Percentiles rank a stretch among this genome's conserved stretches.
Conservation (phyloP, 306 rosid genomes). For the Fagus crenata region DNA sequence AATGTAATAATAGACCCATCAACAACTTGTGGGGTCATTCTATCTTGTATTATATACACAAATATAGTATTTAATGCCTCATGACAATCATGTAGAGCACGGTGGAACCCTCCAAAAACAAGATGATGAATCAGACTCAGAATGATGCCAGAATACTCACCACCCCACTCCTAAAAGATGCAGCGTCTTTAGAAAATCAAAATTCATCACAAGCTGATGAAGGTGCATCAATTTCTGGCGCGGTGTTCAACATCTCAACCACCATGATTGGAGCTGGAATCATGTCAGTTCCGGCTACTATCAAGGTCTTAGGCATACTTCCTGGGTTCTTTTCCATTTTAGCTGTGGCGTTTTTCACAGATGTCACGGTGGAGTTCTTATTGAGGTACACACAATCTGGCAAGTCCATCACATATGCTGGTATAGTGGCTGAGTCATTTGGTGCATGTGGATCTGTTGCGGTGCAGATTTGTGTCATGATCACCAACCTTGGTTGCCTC, state of each 20-base stretch:
- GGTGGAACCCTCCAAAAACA: too few species aligned
- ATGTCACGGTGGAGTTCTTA: constrained; percentile 70
- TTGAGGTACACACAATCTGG: constrained; percentile 80
- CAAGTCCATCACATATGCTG: constrained; percentile 67
- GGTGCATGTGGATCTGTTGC: constrained; percentile 58
- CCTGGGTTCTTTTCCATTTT: constrained; percentile 58
- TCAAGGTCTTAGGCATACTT: constrained; percentile 75
- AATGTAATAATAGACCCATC: too few species aligned
- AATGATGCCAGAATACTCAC: too few species aligned
- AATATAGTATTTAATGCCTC: too few species aligned
- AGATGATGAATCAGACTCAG: too few species aligned
- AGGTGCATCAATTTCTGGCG: constrained; percentile 15
- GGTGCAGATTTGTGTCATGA: constrained; percentile 61
- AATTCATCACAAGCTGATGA: too few species aligned
- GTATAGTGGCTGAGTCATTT: constrained; percentile 83
- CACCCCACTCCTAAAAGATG: too few species aligned
- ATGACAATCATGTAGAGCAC: too few species aligned
- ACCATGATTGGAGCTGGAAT: constrained; percentile 89
- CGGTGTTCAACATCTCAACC: constrained; percentile 79
- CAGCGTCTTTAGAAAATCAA: too few species aligned
- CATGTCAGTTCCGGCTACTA: constrained; percentile 86
- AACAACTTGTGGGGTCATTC: too few species aligned
- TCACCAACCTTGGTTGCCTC: constrained; percentile 69
- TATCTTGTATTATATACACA: too few species aligned
- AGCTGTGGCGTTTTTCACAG: constrained; percentile 56